Base-by-base conservation (phyloP, 2,329 filamentous ascomycete species). In the Stemphylium lycopersici region DNA sequence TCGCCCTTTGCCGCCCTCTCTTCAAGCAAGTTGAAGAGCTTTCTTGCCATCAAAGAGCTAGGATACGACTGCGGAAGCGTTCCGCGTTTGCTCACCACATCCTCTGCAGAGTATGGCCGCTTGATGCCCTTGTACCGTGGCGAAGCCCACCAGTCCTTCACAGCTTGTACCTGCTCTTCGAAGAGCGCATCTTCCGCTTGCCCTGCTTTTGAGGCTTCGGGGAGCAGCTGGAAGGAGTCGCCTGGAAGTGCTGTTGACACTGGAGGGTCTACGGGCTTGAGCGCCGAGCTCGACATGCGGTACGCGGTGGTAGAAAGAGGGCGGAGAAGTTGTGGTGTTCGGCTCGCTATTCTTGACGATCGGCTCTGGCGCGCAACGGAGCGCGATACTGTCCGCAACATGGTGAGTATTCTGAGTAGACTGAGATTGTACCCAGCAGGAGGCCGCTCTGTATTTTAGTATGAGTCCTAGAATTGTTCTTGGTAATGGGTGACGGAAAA, bases 51-150 rank as follows among this genome's bases (percentile, higher is more conserved):
- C 58, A 96, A 79, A 12, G 92, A 97, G 78, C 92, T 96, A 1
- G 95, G 90, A 66, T 97, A 98, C 45, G 84, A 86, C 72, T 96
- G 90, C 69, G 91, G 87, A 63, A 97, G 84, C 6, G 91, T 88
- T 8, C 95, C 95, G 58, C 95, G 84, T 81, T 98, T 98, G 76
- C 89, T 92, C 58, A 96, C 93, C 5, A 99, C 89, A 78, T 96
- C 93, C 67, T 88, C 90, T 1, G 92, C 90, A 15, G 88, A 89
- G 75, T 98, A 99, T 10, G 93, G 92, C 40, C 95, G 84, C 80
- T 90, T 95, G 80, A 98, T 97, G 56, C 90, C 93, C 62, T 89
- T 84, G 74, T 87, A 99, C 52, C 95, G 87, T 6, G 91, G 88
- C 36, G 88, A 89, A 16, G 85, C 83, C 93, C 93, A 99, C 95